Evolutionary conservation across 2,329 filamentous ascomycete species (phyloP).

Genomic region (Cordyceps farinosa): DNA sequence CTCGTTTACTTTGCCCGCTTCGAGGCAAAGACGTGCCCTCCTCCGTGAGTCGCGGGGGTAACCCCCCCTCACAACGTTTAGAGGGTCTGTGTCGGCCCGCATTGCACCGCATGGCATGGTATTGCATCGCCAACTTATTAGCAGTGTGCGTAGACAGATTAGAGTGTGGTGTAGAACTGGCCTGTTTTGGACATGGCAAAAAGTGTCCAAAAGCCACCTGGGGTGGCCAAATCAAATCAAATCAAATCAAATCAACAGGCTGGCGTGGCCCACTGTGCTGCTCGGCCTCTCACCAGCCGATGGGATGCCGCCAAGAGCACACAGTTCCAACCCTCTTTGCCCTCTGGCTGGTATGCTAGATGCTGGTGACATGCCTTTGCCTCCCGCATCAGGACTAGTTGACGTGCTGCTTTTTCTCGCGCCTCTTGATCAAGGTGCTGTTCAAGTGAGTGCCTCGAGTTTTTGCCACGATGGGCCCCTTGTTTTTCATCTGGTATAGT

Average conservation of each 20-base stretch:
- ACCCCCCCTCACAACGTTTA: too few relatives aligned
- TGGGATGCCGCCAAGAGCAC: neutral
- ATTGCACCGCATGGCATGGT: neutral
- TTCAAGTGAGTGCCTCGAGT: neutral
- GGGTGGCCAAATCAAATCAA: too few relatives aligned
- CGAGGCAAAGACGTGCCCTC: neutral
- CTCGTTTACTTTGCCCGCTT: neutral
- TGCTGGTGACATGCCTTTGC: neutral
- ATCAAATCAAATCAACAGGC: neutral
- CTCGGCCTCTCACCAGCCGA: neutral
- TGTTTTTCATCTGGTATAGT: neutral
- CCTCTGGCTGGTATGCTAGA: slow-evolving; percentile 6
- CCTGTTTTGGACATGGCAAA: too few relatives aligned
- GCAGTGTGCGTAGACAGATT: too few relatives aligned
- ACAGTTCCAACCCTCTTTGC: neutral
- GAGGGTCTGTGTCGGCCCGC: neutral
- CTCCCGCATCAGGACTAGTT: slow-evolving; percentile 7
- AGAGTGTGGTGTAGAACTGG: too few relatives aligned
- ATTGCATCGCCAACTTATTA: neutral
- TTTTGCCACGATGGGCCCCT: neutral
- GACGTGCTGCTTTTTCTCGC: slow-evolving; percentile 1
- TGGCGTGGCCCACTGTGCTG: neutral
- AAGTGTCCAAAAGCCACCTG: neutral
- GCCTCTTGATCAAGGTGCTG: neutral
- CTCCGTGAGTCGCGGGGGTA: neutral